Evolutionary conservation across 352 stramenopile genomes (phyloP).

Genomic region (Phytophthora citricola): DNA sequence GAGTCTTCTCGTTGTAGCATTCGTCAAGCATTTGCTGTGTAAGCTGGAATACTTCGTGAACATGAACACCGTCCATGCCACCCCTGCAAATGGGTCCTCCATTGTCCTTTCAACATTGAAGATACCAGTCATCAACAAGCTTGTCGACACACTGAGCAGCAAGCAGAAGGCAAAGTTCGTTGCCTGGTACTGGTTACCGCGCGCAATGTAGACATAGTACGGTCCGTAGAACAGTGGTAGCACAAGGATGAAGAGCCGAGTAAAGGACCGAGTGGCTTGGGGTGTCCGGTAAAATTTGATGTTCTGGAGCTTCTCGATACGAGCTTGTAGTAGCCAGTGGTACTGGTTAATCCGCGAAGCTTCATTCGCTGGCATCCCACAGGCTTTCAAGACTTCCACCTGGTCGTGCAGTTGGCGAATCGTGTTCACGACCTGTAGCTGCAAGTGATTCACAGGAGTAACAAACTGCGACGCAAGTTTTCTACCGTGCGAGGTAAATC

Average conservation of each 20-base stretch:
- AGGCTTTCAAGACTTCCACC: slow-evolving; percentile 80
- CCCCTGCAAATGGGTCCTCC: slow-evolving; percentile 83
- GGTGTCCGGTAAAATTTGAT: slow-evolving; percentile 90
- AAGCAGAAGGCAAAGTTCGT: slow-evolving; percentile 85
- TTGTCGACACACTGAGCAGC: slow-evolving; percentile 76
- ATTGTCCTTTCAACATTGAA: slow-evolving; percentile 88
- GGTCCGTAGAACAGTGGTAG: slow-evolving; percentile 86
- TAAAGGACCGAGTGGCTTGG: slow-evolving; percentile 87
- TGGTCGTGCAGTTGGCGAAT: slow-evolving; percentile 73
- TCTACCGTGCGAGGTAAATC: slow-evolving; percentile 61
- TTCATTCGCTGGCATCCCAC: slow-evolving; percentile 80
- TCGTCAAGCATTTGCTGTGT: slow-evolving; percentile 65
- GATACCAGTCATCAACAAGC: slow-evolving; percentile 86
- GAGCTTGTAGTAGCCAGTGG: slow-evolving; percentile 85
- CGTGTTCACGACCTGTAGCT: slow-evolving; percentile 62
- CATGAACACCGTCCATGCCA: slow-evolving; percentile 72
- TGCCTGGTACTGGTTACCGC: slow-evolving; percentile 54
- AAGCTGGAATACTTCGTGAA: slow-evolving; percentile 61
- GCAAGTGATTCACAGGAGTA: slow-evolving; percentile 47
- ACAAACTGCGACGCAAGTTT: slow-evolving; percentile 55
- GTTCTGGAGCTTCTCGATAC: slow-evolving; percentile 85
- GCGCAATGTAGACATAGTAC: slow-evolving; percentile 87
- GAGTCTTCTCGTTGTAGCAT: slow-evolving; percentile 41
- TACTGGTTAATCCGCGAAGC: slow-evolving; percentile 91
- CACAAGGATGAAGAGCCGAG: slow-evolving; percentile 85